Evolutionary conservation across 768 basidiomycete species (phyloP).

Genomic region (Chalciporus sphaerocephalus): DNA sequence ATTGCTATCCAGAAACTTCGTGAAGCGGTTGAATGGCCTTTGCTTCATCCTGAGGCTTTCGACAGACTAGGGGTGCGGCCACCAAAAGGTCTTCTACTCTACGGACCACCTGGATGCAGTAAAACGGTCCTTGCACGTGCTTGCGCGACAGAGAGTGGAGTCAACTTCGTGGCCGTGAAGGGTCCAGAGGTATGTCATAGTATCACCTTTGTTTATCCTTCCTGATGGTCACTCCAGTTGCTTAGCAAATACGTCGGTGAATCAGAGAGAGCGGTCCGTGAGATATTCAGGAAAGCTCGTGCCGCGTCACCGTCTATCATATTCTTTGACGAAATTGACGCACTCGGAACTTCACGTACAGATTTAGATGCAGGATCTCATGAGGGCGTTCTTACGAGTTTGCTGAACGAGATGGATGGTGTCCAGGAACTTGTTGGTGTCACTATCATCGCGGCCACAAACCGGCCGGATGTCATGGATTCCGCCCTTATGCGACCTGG

Average conservation of each 20-base stretch:
- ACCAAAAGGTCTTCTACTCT: slow-evolving; percentile 86
- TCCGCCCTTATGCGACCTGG: slow-evolving; percentile 93
- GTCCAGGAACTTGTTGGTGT: slow-evolving; percentile 93
- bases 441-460: slow-evolving; percentile 94
- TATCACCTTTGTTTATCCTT: neutral
- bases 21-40: slow-evolving; percentile 94
- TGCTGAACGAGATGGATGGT: slow-evolving; percentile 98
- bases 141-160: slow-evolving; percentile 87
- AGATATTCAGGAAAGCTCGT: slow-evolving; percentile 92
- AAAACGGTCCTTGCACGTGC: slow-evolving; percentile 93
- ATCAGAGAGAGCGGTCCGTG: slow-evolving; percentile 90
- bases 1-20: slow-evolving; percentile 77
- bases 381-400: slow-evolving; percentile 87
- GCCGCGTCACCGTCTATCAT: slow-evolving; percentile 93
- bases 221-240: slow-evolving; percentile 48
- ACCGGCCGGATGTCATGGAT: slow-evolving; percentile 92
- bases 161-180: slow-evolving; percentile 96
- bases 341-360: slow-evolving; percentile 74
- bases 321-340: slow-evolving; percentile 98
- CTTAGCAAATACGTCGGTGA: slow-evolving; percentile 97
- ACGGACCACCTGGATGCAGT: slow-evolving; percentile 96
- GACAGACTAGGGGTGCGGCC: slow-evolving; percentile 81
- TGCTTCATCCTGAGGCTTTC: slow-evolving; percentile 83
- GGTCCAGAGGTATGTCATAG: slow-evolving; percentile 78
- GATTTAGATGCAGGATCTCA: slow-evolving; percentile 59